Conservation (phyloP, 1,284 basidiomycete species). For the Cutaneotrichosporon daszewskae region DNA sequence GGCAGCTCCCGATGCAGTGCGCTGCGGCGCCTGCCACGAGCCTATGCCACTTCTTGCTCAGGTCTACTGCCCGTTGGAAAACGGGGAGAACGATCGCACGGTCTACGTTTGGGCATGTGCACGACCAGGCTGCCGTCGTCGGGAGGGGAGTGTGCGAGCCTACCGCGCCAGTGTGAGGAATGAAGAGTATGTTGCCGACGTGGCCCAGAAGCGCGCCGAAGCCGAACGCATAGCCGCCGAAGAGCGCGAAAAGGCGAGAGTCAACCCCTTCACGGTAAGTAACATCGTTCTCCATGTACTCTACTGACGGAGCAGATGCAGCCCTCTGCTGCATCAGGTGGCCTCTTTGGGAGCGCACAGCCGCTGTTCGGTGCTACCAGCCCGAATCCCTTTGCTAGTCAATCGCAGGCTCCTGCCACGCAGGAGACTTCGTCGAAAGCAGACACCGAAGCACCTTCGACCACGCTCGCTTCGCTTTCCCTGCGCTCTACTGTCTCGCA, state of each 20-base stretch:
- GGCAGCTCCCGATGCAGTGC: slow-evolving; percentile 16
- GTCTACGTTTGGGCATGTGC: slow-evolving; percentile 46
- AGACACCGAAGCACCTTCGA: background rate
- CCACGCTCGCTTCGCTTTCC: slow-evolving; percentile 20
- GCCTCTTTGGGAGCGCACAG: slow-evolving; percentile 28
- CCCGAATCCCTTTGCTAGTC: slow-evolving; percentile 21
- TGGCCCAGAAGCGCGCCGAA: slow-evolving; percentile 32
- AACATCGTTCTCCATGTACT: slow-evolving; percentile 6
- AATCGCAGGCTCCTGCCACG: slow-evolving; percentile 7
- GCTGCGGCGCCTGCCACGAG: slow-evolving; percentile 36
- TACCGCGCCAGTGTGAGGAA: slow-evolving; percentile 45
- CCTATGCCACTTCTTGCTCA: slow-evolving; percentile 45
- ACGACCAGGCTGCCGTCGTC: slow-evolving; percentile 35
- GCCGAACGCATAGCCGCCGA: slow-evolving; percentile 32
- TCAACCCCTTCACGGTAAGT: slow-evolving; percentile 41
- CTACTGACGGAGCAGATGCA: no score
- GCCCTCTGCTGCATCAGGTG: background rate
- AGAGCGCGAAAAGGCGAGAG: slow-evolving; percentile 33
- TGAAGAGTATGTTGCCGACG: slow-evolving; percentile 45
- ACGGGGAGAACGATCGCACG: slow-evolving; percentile 47
- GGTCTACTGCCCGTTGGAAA: slow-evolving; percentile 47
- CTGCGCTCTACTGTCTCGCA: slow-evolving; percentile 17
- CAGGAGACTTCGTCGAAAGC: background rate
- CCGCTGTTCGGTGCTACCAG: slow-evolving; percentile 29
- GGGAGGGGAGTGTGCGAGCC: slow-evolving; percentile 44